Base-by-base conservation (phyloP, 306 rosid species). In the Canavalia gladiata region DNA sequence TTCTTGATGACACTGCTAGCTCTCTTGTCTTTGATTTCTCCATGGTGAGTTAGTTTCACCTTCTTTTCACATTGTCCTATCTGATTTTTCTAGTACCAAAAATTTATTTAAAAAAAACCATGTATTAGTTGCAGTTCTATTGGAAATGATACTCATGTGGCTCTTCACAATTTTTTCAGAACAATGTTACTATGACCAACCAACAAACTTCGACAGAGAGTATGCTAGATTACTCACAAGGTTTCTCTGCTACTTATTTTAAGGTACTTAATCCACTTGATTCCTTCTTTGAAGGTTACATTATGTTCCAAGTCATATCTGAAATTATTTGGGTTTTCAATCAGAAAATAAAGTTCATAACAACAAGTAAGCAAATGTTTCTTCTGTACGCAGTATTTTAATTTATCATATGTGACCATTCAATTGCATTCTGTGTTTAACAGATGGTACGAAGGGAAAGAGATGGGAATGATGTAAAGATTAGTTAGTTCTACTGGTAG, bases 1-100 rank as follows among this genome's bases (percentile, higher is more conserved):
- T 88, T 68, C 90, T 92, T 68, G 98, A 96, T 66, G 99, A 96
- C 89, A 93, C 98, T 72, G 99, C 99, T 50, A 96, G 98, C 87
- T 96, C 98, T 77, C 93, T 97, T 35, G 49, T 90, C 18, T 87
- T 78, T 77, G 86, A 86, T 78, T 84, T 90, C 81, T 79, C 94
- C 69, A 81, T 84, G 90, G 98, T 91, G 80, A 86, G 89, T 64
- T 74, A 86, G 89, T 64, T 74, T 52, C 6, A 59, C 4, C 56
- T 58, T 72, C 31, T 72, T 64, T 88, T 69, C n/a, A 18, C 73
- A 68, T 41, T 51, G 4, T 6, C 42, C 6, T 59, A 3, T 66
- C 51, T 46, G 74, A 49, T 59, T 69, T 12, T 75, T 60, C 39
- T 28, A 33, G 42, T 42, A 62, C 49, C 33, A 68, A 1, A 68